Base-by-base conservation (phyloP, 2,329 filamentous ascomycete genomes). In the Nemania serpens region DNA sequence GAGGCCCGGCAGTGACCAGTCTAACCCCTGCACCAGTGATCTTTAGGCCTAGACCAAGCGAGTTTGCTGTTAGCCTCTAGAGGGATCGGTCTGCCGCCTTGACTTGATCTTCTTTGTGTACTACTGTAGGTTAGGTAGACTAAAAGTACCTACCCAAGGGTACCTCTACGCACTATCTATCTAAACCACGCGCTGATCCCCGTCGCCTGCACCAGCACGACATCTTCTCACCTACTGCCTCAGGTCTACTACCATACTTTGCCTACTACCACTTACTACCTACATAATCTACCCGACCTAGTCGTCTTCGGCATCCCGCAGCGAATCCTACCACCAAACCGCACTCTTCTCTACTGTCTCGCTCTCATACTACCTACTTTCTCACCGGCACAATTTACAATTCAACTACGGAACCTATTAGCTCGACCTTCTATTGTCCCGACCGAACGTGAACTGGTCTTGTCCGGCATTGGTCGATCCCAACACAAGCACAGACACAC, bases 131-230 rank as follows among this genome's bases (percentile, higher is more conserved):
- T n/a, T n/a, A n/a, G n/a, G n/a, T n/a, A n/a, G n/a, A n/a, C 25
- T 29, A 29, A 29, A 29, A 29, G 25, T 29, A 29, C 25, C 25
- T 7, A n/a, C n/a, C n/a, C n/a, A n/a, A 29, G 25, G 25, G 25
- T 29, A 29, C 25, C 25, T n/a, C n/a, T n/a, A 29, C 25, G 25
- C 4, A 29, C 7, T 29, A 29, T 29, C 25, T 29, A 3, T 29
- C 49, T 50, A 51, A 54, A 54, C 59, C 51, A 59, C 59, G 59
- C 59, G 59, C 59, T 62, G 59, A 62, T 62, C 59, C 58, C 58
- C 58, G 34, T 59, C 56, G 53, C 53, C 59, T 48, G 51, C 59
- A 47, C 54, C 54, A 37, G 46, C 55, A 59, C 55, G 29, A 53
- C 58, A 49, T 50, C 43, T 45, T 58, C 25, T 57, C 54, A 47